Evolutionary conservation across 306 rosid genomes (phyloP).

Genomic region (Lagenaria siceraria): DNA sequence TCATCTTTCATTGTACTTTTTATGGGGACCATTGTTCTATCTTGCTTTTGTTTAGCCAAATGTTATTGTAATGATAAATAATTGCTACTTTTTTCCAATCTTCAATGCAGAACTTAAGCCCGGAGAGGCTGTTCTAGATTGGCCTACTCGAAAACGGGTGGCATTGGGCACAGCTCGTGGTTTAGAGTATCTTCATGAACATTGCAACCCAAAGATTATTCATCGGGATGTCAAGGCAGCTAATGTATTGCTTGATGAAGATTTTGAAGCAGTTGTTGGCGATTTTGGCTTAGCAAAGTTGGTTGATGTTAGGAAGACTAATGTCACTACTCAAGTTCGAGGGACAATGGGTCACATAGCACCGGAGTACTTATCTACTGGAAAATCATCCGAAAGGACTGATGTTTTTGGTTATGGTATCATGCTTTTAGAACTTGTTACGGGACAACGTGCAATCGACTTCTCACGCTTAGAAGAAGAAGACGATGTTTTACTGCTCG

Average conservation of each 20-base stretch:
- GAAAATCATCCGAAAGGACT: constrained; percentile 95
- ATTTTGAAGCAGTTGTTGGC: constrained; percentile 97
- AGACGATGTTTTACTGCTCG: constrained; percentile 85
- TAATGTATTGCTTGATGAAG: constrained; percentile 89
- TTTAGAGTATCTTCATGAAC: constrained; percentile 89
- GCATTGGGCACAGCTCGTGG: constrained; percentile 98
- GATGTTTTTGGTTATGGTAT: constrained; percentile 98
- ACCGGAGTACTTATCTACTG: constrained; percentile 95
- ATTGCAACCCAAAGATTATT: constrained; percentile 97
- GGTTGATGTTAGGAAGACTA: constrained; percentile 88
- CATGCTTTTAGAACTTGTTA: constrained; percentile 91
- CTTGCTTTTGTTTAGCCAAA: background rate
- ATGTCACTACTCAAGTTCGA: constrained; percentile 95
- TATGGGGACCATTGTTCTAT: background rate
- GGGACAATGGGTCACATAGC: constrained; percentile 99
- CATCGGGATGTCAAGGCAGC: constrained; percentile 99
- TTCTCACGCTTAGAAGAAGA: constrained; percentile 96
- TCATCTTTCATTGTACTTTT: background rate
- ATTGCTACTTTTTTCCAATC: background rate
- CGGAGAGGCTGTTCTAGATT: constrained; percentile 61
- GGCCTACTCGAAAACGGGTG: constrained; percentile 86
- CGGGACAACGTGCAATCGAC: constrained; percentile 95
- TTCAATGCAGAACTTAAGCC: constrained; percentile 68
- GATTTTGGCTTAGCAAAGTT: constrained; percentile 98
- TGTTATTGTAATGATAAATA: constrained; percentile 4